Evolutionary conservation across 2,329 filamentous ascomycete species (phyloP).

Genomic region (Cladophialophora carrionii): DNA sequence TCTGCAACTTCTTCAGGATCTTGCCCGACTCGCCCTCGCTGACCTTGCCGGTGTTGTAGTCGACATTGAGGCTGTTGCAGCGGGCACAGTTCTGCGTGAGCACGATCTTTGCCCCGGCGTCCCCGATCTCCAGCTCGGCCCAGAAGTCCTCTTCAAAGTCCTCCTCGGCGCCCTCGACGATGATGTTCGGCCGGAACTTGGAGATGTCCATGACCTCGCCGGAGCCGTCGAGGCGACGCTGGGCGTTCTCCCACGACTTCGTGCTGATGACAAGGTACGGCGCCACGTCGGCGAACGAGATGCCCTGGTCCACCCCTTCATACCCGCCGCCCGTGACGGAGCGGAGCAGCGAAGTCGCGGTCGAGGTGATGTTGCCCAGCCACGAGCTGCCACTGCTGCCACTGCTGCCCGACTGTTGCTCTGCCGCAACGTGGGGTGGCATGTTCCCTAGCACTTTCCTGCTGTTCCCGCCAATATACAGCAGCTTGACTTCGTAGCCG

Average conservation of each 20-base stretch:
- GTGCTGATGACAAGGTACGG: constrained; percentile 74
- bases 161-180: constrained; percentile 61
- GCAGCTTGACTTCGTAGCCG: constrained; percentile 63
- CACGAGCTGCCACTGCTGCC: constrained; percentile 25
- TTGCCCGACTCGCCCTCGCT: constrained; percentile 61
- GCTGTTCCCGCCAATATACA: constrained; percentile 66
- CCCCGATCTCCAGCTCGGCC: constrained; percentile 60
- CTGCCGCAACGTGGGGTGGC: constrained; percentile 48
- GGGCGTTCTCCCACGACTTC: constrained; percentile 64
- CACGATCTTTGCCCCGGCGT: constrained; percentile 48
- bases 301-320: constrained; percentile 50
- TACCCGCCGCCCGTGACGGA: constrained; percentile 17
- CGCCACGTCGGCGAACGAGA: constrained; percentile 75
- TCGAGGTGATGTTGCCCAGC: constrained; percentile 31
- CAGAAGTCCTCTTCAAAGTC: constrained; percentile 74
- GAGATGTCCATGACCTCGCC: constrained; percentile 62
- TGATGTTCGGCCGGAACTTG: constrained; percentile 74
- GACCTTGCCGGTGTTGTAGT: constrained; percentile 66
- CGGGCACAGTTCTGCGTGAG: constrained; percentile 72
- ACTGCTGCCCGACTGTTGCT: constrained; percentile 25
- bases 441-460: constrained; percentile 66
- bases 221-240: constrained; percentile 57
- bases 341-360: constrained; percentile 22
- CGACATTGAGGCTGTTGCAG: constrained; percentile 71
- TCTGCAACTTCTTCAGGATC: constrained; percentile 70